phyloP scores from a whole-genome alignment of 495 filamentous ascomycete species.

The Pyronema omphalodes region DNA sequence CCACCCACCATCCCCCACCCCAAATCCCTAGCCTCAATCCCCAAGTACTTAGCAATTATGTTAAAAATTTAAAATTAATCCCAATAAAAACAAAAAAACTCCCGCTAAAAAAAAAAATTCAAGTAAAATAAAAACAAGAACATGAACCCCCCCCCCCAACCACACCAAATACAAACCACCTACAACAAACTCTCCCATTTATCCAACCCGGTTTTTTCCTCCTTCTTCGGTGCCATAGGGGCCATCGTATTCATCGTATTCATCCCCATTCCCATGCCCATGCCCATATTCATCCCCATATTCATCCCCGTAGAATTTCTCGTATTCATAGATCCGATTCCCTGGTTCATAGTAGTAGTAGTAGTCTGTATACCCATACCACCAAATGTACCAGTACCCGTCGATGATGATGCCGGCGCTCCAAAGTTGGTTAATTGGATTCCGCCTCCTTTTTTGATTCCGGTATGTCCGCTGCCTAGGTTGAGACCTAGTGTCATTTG shows the following conservation, averaged over 20 bases:
- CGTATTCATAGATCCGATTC: conserved; percentile 3
- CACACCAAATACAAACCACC: neutral
- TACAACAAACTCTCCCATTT: conserved; percentile 67
- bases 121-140: neutral
- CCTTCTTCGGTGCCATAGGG: conserved; percentile 12
- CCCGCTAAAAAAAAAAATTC: neutral
- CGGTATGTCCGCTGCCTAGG: neutral
- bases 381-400: neutral
- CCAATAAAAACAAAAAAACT: no score
- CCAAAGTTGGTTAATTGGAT: neutral
- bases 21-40: no score
- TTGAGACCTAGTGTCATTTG: neutral
- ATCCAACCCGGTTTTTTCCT: conserved; percentile 46
- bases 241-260: neutral
- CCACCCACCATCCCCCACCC: no score
- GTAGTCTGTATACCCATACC: neutral
- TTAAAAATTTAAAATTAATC: no score
- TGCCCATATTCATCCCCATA: neutral
- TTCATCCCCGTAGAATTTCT: neutral
- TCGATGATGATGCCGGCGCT: conserved; percentile 8
- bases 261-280: neutral
- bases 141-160: neutral
- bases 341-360: neutral
- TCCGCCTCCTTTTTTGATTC: neutral
- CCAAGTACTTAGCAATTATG: no score